Base-by-base conservation (phyloP, 805 yeast species). In the Isabelozyma pseudorhagii region DNA sequence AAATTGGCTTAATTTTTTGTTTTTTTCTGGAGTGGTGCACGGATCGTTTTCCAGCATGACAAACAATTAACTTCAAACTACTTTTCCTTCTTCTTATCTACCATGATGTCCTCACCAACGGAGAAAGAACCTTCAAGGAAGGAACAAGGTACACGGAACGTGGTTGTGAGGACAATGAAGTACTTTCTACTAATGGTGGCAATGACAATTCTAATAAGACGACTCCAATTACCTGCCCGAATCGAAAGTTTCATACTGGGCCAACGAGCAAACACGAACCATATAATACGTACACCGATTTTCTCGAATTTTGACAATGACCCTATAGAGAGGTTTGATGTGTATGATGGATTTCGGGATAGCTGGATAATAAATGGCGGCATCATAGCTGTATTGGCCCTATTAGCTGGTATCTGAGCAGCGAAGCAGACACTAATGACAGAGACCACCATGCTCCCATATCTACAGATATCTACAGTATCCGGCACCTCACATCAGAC, bases 261-360 rank as follows among this genome's bases (percentile, higher is more conserved):
- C 6, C 25, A 21, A 21, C 5, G 25, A 21, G 6, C 25, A 21
- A 21, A 21, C 6, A 5, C 40, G 6, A 14, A 17, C 11, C 10
- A 17, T 8, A 9, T 31, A 13, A 13, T 8, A 4, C 15, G 8
- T 9, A 29, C 14, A 9, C 38, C 15, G 45, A 31, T 28, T 7
- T 66, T 67, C 46, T 56, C 55, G 9, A 55, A 52, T 4, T 59
- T 64, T 44, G 55, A 54, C 38, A 64, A 55, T 36, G 62, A 64
- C 17, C 71, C 72, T 1, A 45, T 31, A 5, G 72, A 67, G 21
- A 50, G 75, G 38, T 69, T 68, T 47, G 54, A 61, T 41, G 39
- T 61, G 38, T 50, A 56, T 14, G 66, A 56, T 14, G 59, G 55
- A 44, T 45, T 62, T 25, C 58, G 60, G 48, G 54, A 56, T 38